Base-by-base conservation (phyloP, 148 eudicot genomes). In the Rhododendron vialii region DNA sequence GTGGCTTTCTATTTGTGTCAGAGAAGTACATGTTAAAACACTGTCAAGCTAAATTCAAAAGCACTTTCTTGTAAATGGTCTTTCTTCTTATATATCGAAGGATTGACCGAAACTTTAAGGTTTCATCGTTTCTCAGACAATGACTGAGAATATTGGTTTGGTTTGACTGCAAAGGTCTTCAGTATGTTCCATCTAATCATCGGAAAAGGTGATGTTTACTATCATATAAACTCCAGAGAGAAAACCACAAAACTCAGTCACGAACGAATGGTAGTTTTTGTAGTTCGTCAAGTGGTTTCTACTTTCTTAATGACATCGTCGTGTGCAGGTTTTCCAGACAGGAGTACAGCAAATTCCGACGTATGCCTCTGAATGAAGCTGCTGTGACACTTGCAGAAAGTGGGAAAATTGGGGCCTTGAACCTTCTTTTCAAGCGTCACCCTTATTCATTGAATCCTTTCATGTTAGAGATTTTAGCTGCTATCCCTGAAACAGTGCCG, bases 331-430 rank as follows among this genome's bases (percentile, higher is more conserved):
- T 92, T 90, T 94, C 96, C 87, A 89, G 88, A 89, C 96, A 92
- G 96, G 98, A 92, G 86, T 97, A 95, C 89, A 91, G 88, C 71
- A 97, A 90, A 86, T 97, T 97, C 86, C 96, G 98, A 59, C 43
- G 71, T 78, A 89, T 90, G 89, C 93, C 96, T 47, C 88, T 97
- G 10, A 89, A 89, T 83, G 93, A 95, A 93, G 91, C 95, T 89
- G 98, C 99, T 84, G 85, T 88, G 28, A 88, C 85, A 84, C 98
- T 97, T 88, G 98, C 99, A 86, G 99, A 95, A 86, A 92, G 91
- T 91, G 99, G 99, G 83, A 97, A 97, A 88, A 93, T 97, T 84
- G 99, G 99, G 87, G 98, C 99, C 76, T 87, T 97, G 88, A 97
- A 97, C 87, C 95, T 95, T 88, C 91, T 97, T 57, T 93, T 95